Conservation (phyloP, 768 basidiomycete genomes). For the Pleurotus tuoliensis region DNA sequence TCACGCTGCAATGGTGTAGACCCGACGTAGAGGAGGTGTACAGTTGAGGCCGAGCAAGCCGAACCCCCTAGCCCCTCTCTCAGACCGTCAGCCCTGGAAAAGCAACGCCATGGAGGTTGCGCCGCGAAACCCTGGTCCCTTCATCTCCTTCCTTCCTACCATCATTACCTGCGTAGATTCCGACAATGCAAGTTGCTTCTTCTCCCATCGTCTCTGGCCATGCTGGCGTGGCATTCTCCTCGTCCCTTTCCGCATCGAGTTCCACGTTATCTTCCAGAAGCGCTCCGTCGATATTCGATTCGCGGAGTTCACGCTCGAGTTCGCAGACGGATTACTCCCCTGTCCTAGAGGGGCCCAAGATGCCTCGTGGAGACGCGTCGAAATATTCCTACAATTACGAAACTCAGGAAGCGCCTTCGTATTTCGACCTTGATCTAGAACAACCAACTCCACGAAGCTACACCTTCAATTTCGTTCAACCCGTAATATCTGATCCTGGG, state of each 20-base stretch:
- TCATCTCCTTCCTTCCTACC: too few species aligned
- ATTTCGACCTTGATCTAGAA: neutral
- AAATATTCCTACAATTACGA: neutral
- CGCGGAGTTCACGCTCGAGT: neutral
- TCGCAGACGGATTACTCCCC: conserved; percentile 4
- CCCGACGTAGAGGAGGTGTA: too few species aligned
- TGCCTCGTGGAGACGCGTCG: neutral
- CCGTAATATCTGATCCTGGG: neutral
- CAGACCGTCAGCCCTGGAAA: too few species aligned
- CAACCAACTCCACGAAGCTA: neutral
- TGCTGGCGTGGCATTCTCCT: neutral
- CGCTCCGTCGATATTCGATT: neutral
- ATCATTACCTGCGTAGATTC: neutral
- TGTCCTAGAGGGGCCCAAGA: neutral
- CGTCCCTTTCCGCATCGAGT: conserved; percentile 2
- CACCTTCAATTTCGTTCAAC: neutral
- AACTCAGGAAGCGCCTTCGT: too few species aligned
- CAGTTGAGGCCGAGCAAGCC: too few species aligned
- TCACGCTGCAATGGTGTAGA: too few species aligned
- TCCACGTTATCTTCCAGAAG: neutral
- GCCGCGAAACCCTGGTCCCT: too few species aligned
- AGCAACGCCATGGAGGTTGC: too few species aligned
- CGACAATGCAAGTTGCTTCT: neutral
- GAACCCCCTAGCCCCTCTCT: too few species aligned
- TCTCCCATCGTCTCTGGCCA: neutral